Evolutionary conservation across 345 rosid genomes (phyloP).

Genomic region (Psidium friedrichsthalianum): DNA sequence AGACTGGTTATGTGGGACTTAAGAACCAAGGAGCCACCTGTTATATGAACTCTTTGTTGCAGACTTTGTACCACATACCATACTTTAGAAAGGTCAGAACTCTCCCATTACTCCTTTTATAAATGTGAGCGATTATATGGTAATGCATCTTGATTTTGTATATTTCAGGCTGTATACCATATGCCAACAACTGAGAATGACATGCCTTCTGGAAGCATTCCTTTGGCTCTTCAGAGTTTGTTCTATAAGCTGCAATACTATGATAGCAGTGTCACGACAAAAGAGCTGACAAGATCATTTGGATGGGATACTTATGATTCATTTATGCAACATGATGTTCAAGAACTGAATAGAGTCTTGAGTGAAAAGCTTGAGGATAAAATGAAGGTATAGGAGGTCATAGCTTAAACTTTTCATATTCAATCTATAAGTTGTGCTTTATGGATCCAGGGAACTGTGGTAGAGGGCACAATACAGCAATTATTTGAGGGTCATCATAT

Average conservation of each 20-base stretch:
- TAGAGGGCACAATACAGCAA: constrained; percentile 96
- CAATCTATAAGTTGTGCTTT: constrained; percentile 3
- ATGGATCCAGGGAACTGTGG: constrained; percentile 76
- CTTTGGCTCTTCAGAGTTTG: constrained; percentile 92
- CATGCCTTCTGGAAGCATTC: constrained; percentile 87
- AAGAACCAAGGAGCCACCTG: constrained; percentile 99
- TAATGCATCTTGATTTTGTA: background rate
- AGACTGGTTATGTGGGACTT: constrained; percentile 96
- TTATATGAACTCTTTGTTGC: constrained; percentile 95
- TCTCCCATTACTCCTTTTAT: background rate
- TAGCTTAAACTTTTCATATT: background rate
- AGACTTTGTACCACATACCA: constrained; percentile 80
- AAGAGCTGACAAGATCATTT: constrained; percentile 90
- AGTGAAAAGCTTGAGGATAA: constrained; percentile 93
- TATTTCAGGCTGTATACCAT: constrained; percentile 88
- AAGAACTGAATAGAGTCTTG: constrained; percentile 91
- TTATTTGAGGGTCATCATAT: constrained; percentile 96
- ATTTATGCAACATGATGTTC: constrained; percentile 99
- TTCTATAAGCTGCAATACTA: constrained; percentile 93
- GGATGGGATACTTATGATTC: constrained; percentile 99
- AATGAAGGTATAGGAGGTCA: constrained; percentile 63
- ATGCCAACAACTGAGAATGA: constrained; percentile 99
- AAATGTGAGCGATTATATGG: background rate
- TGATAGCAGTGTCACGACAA: constrained; percentile 90
- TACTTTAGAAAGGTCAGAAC: constrained; percentile 81